Conservation (phyloP, 2,329 filamentous ascomycete genomes). For the Diaporthe sp. region DNA sequence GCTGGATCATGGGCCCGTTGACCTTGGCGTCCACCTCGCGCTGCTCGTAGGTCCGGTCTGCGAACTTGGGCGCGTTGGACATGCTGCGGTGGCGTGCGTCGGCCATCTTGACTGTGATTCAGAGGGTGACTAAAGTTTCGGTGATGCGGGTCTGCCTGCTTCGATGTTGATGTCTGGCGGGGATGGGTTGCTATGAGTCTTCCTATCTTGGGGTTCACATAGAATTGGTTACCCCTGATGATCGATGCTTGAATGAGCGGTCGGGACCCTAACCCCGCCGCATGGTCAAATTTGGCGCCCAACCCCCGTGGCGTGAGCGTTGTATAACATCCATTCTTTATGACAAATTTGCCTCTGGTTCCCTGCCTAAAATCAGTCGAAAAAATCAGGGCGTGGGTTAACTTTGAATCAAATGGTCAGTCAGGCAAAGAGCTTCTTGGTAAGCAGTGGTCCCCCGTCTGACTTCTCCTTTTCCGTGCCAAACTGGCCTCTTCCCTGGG, state of each 20-base stretch:
- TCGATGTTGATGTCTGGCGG: background rate
- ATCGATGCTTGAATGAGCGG: slow-evolving; percentile 25
- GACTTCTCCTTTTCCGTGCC: too few species aligned
- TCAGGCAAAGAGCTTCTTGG: too few species aligned
- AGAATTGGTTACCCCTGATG: slow-evolving; percentile 29
- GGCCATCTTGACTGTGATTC: background rate
- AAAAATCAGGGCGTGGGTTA: too few species aligned
- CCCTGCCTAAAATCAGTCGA: too few species aligned
- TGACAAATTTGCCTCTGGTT: too few species aligned
- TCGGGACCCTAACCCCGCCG: slow-evolving; percentile 20
- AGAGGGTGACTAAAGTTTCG: background rate
- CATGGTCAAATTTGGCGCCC: too few species aligned
- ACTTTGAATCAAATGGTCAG: too few species aligned
- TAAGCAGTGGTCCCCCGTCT: too few species aligned
- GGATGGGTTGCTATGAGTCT: background rate
- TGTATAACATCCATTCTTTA: too few species aligned
- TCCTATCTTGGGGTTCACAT: background rate
- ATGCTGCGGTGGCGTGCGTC: slow-evolving; percentile 31
- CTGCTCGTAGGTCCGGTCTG: slow-evolving; percentile 41
- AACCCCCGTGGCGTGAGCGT: too few species aligned
- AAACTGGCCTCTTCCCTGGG: too few species aligned
- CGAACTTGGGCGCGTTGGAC: slow-evolving; percentile 39
- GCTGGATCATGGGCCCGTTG: slow-evolving; percentile 43
- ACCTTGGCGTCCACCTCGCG: slow-evolving; percentile 40
- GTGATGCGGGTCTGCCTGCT: background rate